These are phyloP conservation scores for Trichoderma sp. DNA, from an alignment of 2,329 filamentous ascomycete species.

Conservation along the genomic window DNA sequence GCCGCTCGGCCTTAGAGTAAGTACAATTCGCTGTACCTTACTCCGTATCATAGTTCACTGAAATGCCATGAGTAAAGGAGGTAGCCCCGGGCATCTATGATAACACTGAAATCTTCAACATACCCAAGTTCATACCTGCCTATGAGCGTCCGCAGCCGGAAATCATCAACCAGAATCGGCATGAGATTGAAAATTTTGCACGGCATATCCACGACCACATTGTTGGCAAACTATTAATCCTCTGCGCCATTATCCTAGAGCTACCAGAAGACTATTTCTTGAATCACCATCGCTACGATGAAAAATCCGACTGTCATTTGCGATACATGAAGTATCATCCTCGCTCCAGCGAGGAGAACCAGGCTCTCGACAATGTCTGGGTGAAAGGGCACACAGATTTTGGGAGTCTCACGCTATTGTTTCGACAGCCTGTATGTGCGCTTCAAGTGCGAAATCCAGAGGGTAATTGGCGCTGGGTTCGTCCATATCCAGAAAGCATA, in stretches of 20 bases:
- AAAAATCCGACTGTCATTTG: constrained; percentile 58
- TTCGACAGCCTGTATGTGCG: constrained; percentile 60
- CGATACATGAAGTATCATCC: constrained; percentile 63
- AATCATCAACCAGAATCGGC: constrained; percentile 39
- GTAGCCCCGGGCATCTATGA: constrained; percentile 42
- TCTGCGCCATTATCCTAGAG: constrained; percentile 56
- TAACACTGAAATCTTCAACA: constrained; percentile 48
- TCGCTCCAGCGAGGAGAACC: constrained; percentile 51
- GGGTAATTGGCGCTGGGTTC: constrained; percentile 56
- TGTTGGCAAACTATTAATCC: constrained; percentile 40
- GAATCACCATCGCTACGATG: constrained; percentile 57
- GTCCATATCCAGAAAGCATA: constrained; percentile 53
- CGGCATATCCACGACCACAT: constrained; percentile 43
- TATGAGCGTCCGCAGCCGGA: constrained; percentile 40
- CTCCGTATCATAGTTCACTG: background rate
- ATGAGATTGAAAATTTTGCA: constrained; percentile 42
- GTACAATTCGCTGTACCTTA: constrained; percentile 10
- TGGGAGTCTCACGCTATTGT: constrained; percentile 59
- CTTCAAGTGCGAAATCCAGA: constrained; percentile 54
- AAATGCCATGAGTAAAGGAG: constrained; percentile 33
- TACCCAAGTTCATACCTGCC: constrained; percentile 46
- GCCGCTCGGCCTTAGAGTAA: constrained; percentile 47
- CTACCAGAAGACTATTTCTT: constrained; percentile 60
- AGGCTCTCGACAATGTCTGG: constrained; percentile 42
- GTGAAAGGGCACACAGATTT: constrained; percentile 57